phyloP scores from a whole-genome alignment of 768 basidiomycete species.

The Lactifluus rugatus region DNA sequence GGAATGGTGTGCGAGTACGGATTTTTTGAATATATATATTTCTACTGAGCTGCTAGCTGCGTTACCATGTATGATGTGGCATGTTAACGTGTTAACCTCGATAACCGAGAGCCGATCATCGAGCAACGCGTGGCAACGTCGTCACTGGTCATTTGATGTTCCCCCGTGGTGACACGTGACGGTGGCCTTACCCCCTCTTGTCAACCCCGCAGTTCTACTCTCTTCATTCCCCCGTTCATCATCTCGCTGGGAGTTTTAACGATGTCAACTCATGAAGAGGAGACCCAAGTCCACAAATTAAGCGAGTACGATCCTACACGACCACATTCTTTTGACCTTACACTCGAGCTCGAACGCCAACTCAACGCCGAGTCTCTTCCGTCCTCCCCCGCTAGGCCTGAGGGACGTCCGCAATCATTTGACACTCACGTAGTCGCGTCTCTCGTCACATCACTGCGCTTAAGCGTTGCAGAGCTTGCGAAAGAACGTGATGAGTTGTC shows the following conservation, averaged over 20 bases:
- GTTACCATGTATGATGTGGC: background rate
- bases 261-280: constrained; percentile 27
- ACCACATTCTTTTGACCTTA: constrained; percentile 50
- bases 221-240: background rate
- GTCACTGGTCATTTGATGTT: background rate
- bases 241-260: constrained; percentile 7
- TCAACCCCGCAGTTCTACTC: background rate
- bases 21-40: background rate
- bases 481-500: constrained; percentile 65
- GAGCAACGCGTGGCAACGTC: background rate
- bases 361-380: constrained; percentile 55
- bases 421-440: constrained; percentile 71
- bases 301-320: constrained; percentile 24
- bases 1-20: background rate
- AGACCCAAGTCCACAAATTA: constrained; percentile 12
- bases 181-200: background rate
- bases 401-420: constrained; percentile 40
- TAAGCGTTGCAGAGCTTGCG: constrained; percentile 51
- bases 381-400: constrained; percentile 28
- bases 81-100: too few relatives aligned
- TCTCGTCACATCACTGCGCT: constrained; percentile 62
- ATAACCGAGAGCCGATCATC: too few relatives aligned
- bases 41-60: too few relatives aligned
- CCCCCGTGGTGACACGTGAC: constrained; percentile 4
- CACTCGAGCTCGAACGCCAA: constrained; percentile 70